Evolutionary conservation across 2,329 filamentous ascomycete genomes (phyloP), one percentile per base, ranked within the genome.

Genomic region (Pseudogymnoascus verrucosus): DNA sequence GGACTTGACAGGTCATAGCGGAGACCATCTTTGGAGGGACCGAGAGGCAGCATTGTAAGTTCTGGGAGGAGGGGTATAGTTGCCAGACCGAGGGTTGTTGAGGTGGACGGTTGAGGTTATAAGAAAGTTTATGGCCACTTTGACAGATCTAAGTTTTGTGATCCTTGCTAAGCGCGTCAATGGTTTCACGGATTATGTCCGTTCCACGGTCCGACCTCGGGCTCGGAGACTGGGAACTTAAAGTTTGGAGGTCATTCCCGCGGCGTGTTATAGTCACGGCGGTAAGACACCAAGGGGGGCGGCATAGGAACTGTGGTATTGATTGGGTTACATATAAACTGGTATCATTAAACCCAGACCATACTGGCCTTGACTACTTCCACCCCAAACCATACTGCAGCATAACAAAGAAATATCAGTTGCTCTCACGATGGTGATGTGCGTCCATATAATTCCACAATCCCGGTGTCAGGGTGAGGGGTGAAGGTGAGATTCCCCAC

Each of bases 1-100:
- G 82, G 80, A 70, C 78, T 81, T 60, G 74, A 76, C 66, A 85
- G 78, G 71, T 84, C 81, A 72, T 83, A 84, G 67, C 82, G 82
- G 59, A 78, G 75, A 62, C 81, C 82, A 71, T 80, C 72, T 26
- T 78, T 71, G 5, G 80, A 79, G 16, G 76, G 69, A 10, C 51
- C 26, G 26, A 57, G 51, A 57, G n/a, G 51, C 26, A 57, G 14
- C 51, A 57, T 57, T 12, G 51, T 57, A 34, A 28, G 2, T 34
- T 57, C n/a, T 57, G 10, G 26, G 5, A 10, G n/a, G 26, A 10
- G 42, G 14, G 4, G 23, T 4, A 12, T 14, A 34, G 19, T 31
- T 57, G n/a, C 51, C 51, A 57, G 12, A 57, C 51, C 23, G n/a
- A 19, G 51, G 2, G 51, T 57, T 34, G 51, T 34, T 57, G 51